Evolutionary conservation across 2,329 filamentous ascomycete genomes (phyloP), one percentile per base, ranked within the genome.

Genomic region (Trematosphaeria pertusa): DNA sequence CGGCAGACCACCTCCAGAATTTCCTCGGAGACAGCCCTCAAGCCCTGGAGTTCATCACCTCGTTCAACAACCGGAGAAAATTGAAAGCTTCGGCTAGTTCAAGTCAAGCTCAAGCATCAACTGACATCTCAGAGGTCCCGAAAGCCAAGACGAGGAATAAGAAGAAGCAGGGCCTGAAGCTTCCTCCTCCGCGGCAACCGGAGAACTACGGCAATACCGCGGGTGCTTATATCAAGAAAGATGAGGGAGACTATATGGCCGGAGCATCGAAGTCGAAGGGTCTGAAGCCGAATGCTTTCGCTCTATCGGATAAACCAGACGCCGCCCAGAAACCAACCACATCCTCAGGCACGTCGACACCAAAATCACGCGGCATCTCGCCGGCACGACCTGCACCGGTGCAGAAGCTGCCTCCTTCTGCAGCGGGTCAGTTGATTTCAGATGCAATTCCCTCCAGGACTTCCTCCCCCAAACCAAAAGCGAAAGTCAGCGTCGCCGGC

Each of bases 21-120:
- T 78, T 99, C 42, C 82, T 99, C 0, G 94, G 93, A 38, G 91
- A 96, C 69, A 91, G 89, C 5, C 84, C 91, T 1, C 85, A 88
- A 59, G 81, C 84, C 2, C 71, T 89, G 40, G 86, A 89, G 58
- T 89, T 89, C 64, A 88, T 89, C 50, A 79, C 85, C 17, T 82
- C 81, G 9, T 89, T 88, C 73, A 97, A 96, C 67, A 82, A 86
- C 3, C 83, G 82, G 44, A 75, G 83, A 50, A 71, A 68, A 41
- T 65, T 71, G 21, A 71, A 65, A 21, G 59, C 65, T 22, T 47
- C 65, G 33, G 42, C 52, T 37, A 52, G 36, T 15, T 31, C 61
- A 30, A 38, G 24, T 33, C 55, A 60, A 37, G 24, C 32, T 6
- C 49, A 56, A 39, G 36, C 50, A 35, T 55, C 54, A 36, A 64